Percentiles rank a stretch among this genome's conserved stretches.
phyloP scores from a whole-genome alignment of 2,329 filamentous ascomycete species.

The Xylariaceae sp. region DNA sequence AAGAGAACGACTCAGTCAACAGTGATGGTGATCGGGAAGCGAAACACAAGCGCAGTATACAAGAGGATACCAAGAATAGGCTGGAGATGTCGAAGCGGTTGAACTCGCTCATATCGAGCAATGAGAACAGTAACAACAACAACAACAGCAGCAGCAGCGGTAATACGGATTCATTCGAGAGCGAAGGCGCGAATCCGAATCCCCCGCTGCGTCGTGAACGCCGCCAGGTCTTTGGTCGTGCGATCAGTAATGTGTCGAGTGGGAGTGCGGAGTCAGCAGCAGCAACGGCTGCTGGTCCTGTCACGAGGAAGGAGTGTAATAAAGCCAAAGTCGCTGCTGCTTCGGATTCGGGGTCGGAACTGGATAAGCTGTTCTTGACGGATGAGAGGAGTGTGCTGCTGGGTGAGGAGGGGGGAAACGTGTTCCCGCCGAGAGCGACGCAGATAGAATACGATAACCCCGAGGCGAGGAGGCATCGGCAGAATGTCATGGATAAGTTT shows the following conservation, averaged over 20 bases:
- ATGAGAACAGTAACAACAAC: no score
- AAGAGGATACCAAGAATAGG: constrained; percentile 15
- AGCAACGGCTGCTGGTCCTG: constrained; percentile 32
- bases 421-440: constrained; percentile 41
- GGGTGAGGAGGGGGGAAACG: constrained; percentile 15
- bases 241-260: constrained; percentile 51
- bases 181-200: constrained; percentile 14
- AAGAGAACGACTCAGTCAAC: no score
- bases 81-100: constrained; percentile 25
- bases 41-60: constrained; percentile 17
- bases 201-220: constrained; percentile 30
- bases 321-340: no score
- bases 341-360: no score
- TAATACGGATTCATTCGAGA: constrained; percentile 10
- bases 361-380: background rate
- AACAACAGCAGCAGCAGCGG: no score
- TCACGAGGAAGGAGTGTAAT: no score
- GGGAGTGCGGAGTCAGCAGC: constrained; percentile 38
- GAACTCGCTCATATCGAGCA: constrained; percentile 23
- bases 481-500: constrained; percentile 24
- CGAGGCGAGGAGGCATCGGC: constrained; percentile 36
- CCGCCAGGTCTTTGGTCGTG: constrained; percentile 52
- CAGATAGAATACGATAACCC: constrained; percentile 51
- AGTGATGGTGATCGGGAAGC: constrained; percentile 8
- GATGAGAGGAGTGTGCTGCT: background rate